phyloP scores from a whole-genome alignment of 306 rosid genomes.

The Lathyrus oleraceus region DNA sequence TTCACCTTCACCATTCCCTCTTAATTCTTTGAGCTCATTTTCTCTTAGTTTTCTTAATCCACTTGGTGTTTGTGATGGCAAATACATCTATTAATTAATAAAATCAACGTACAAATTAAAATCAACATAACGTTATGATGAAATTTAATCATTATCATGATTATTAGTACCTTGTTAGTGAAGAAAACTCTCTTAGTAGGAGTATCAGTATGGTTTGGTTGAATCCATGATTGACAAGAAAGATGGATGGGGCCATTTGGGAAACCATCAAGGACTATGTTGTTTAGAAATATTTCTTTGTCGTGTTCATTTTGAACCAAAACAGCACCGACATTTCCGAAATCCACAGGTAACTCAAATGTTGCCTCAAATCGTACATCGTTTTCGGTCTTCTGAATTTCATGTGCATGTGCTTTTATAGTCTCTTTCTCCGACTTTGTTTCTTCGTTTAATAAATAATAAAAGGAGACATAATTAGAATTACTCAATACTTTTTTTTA shows the following conservation, averaged over 20 bases:
- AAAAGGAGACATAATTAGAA: background rate
- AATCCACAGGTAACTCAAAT: slow-evolving; percentile 29
- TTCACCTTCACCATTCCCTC: slow-evolving; percentile 68
- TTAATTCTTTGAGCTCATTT: slow-evolving; percentile 43
- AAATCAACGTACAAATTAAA: background rate
- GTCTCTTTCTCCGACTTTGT: slow-evolving; percentile 23
- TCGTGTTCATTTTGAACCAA: slow-evolving; percentile 28
- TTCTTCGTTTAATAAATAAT: slow-evolving; percentile 15
- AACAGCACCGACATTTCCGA: slow-evolving; percentile 44
- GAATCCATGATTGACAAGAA: slow-evolving; percentile 51
- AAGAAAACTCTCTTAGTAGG: slow-evolving; percentile 40
- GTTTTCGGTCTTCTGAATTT: background rate
- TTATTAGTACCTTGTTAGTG: slow-evolving; percentile 36
- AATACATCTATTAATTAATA: slow-evolving; percentile 41
- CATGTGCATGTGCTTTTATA: background rate
- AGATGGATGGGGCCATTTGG: slow-evolving; percentile 25
- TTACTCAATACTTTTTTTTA: background rate
- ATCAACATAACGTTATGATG: background rate
- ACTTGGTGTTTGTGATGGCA: slow-evolving; percentile 68
- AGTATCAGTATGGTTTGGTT: slow-evolving; percentile 15
- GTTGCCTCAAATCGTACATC: slow-evolving; percentile 15
- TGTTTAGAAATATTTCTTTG: slow-evolving; percentile 32
- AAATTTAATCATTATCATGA: background rate
- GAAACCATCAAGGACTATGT: slow-evolving; percentile 38
- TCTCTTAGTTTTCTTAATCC: slow-evolving; percentile 53